phyloP scores from a whole-genome alignment of 2,329 filamentous ascomycete genomes.

The Xylaria sp. region DNA sequence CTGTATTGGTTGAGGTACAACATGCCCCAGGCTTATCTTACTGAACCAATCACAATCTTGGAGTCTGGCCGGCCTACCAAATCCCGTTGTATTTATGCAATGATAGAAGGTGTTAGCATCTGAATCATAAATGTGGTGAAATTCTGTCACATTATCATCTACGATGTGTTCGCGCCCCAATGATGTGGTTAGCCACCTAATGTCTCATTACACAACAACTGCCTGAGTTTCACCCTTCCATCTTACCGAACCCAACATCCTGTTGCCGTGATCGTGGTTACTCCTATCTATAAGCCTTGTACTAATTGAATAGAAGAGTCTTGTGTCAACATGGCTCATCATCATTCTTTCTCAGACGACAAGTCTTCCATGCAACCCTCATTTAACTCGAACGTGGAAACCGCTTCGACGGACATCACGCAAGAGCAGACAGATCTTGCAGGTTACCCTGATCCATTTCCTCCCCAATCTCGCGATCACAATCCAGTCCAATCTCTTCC shows the following conservation, averaged over 20 bases:
- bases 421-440: neutral
- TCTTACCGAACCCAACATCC: neutral
- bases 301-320: neutral
- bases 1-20: neutral
- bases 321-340: neutral
- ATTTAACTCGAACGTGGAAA: neutral
- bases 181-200: neutral
- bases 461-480: neutral
- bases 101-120: neutral
- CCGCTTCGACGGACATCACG: neutral
- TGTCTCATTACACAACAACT: neutral
- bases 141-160: neutral
- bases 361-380: neutral
- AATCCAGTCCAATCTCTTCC: neutral
- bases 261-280: neutral
- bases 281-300: neutral
- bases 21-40: neutral
- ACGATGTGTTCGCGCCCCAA: neutral
- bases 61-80: neutral
- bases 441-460: neutral
- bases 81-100: neutral
- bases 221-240: too few relatives aligned
- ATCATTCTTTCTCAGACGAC: neutral
- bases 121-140: neutral
- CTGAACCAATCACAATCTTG: neutral